A percentile compares a stretch with the other conserved stretches of the same genome.
Evolutionary conservation across 2,329 filamentous ascomycete genomes (phyloP).

Genomic region (Diaporthe caulivora): DNA sequence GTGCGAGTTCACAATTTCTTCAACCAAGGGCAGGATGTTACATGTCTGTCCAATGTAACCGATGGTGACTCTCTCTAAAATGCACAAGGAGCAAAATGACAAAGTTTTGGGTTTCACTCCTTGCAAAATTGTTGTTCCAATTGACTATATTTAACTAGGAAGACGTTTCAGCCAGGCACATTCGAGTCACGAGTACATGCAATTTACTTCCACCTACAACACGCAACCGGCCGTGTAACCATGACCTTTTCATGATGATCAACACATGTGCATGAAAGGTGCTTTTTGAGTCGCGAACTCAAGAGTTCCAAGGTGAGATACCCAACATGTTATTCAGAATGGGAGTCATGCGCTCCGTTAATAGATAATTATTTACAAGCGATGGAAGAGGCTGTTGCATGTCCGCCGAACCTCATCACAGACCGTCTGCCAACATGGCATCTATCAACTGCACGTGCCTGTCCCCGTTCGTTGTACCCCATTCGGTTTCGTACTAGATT

Average conservation of each 20-base stretch:
- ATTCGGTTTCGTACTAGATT: slow-evolving; percentile 54
- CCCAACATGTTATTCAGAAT: background rate
- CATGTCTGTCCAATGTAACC: too few species aligned
- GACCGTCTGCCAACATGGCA: slow-evolving; percentile 59
- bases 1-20: too few species aligned
- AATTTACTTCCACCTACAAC: too few species aligned
- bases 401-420: slow-evolving; percentile 40
- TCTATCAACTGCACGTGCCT: slow-evolving; percentile 57
- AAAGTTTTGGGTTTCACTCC: background rate
- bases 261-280: background rate
- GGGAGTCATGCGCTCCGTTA: background rate
- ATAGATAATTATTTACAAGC: background rate
- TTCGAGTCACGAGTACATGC: background rate
- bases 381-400: background rate
- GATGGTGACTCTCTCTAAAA: background rate
- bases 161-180: background rate
- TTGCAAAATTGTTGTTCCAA: background rate
- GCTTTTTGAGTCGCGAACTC: background rate
- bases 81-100: background rate
- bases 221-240: background rate
- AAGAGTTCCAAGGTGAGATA: too few species aligned
- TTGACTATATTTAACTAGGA: background rate
- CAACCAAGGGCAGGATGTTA: too few species aligned
- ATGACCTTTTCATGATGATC: too few species aligned
- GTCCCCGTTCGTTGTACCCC: slow-evolving; percentile 58